Base-by-base conservation (phyloP, 139 green algal genomes). In the Auxenochlorella protothecoides region DNA sequence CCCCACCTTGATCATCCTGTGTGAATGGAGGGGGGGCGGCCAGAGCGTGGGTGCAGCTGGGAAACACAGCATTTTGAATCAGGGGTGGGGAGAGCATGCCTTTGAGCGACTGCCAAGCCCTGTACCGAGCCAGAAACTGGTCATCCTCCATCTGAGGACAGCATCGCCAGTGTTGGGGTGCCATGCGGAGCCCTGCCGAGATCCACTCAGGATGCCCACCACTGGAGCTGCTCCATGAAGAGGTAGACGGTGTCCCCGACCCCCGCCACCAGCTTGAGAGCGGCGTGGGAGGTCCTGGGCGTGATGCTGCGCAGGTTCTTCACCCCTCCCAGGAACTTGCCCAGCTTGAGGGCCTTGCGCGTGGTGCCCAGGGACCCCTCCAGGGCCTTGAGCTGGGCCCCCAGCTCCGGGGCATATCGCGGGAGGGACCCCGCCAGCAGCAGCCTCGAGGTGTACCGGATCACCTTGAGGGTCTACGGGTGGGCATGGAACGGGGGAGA, bases 161-260 rank as follows among this genome's bases (percentile, higher is more conserved):
- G 27, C 27, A 44, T 44, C 57, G 57, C 57, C 9, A 15, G 57
- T 62, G 57, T 11, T 62, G 9, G 9, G 9, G 9, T 62, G 0
- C 57, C 57, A 62, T 44, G 27, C 27, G 27, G 27, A 44, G 27
- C 27, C 57, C 57, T 62, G 9, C 9, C 9, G 2, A 62, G 9
- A 9, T 11, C 57, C 57, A 62, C 9, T 11, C 9, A 62, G 9
- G 9, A 11, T 11, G 9, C 57, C 11, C 57, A 88, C 87, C 87
- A 93, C 10, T 82, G 80, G 5, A 89, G 72, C 74, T 94, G 89
- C 72, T 92, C 87, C 12, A 90, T 66, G 74, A 94, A 94, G 79
- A 90, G 91, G 76, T 94, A 94, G 0, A 86, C 54, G 5, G 81
- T 85, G 56, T 92, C 87, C 3, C 89, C 87, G 2, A 74, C 83